These are phyloP conservation scores for Russula virescens DNA, from an alignment of 768 basidiomycete genomes.

Conservation along the genomic window DNA sequence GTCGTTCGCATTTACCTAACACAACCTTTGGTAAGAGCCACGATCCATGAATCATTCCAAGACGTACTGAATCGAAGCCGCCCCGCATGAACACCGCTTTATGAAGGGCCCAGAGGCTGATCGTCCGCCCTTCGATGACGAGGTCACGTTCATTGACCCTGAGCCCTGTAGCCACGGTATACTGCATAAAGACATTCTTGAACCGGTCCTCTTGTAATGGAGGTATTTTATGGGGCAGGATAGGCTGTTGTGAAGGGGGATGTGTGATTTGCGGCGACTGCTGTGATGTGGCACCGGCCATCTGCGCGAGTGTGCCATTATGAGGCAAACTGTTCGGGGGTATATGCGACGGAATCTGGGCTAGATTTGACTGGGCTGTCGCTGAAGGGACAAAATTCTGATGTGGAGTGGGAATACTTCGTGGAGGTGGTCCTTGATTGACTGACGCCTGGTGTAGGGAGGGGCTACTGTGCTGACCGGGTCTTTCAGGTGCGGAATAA, in stretches of 20 bases:
- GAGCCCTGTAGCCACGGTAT: neutral
- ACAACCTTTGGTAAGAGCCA: neutral
- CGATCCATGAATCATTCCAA: neutral
- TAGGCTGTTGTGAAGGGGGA: neutral
- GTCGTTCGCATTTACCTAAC: constrained; percentile 7
- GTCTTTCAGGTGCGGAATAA: constrained; percentile 9
- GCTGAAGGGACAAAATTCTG: constrained; percentile 9
- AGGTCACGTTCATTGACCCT: constrained; percentile 10
- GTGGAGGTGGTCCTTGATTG: constrained; percentile 7
- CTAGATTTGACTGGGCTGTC: constrained; percentile 8
- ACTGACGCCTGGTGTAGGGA: constrained; percentile 8
- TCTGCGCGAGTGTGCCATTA: neutral
- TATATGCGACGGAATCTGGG: constrained; percentile 12
- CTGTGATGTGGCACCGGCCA: constrained; percentile 2
- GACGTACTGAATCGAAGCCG: constrained; percentile 12
- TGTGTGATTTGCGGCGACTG: constrained; percentile 3
- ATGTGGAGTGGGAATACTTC: constrained; percentile 12
- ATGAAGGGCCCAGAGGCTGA: constrained; percentile 14
- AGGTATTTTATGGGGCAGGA: neutral
- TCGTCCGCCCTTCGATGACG: neutral
- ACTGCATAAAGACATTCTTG: neutral
- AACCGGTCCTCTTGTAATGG: constrained; percentile 10
- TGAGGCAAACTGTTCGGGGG: constrained; percentile 2
- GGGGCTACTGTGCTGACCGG: constrained; percentile 14
- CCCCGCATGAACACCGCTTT: constrained; percentile 1